phyloP scores from a whole-genome alignment of 75 land plant species.

The Azolla pinnata region DNA sequence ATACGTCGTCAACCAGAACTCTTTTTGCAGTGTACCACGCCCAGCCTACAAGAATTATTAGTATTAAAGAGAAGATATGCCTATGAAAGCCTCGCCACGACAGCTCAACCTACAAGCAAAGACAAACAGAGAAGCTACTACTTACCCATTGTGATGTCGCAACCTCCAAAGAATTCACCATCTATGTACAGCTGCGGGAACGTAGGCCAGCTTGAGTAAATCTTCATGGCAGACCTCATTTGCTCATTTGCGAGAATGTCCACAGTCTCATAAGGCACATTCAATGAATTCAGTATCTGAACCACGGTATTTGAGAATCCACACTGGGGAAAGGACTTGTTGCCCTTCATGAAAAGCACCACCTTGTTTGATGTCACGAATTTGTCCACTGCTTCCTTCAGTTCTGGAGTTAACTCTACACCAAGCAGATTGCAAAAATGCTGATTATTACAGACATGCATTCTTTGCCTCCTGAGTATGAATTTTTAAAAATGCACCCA shows the following conservation, averaged over 20 bases:
- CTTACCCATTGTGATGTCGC: slow-evolving; percentile 84
- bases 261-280: slow-evolving; percentile 81
- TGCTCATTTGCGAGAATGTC: slow-evolving; percentile 75
- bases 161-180: slow-evolving; percentile 96
- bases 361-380: slow-evolving; percentile 76
- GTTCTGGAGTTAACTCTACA: slow-evolving; percentile 68
- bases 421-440: too few relatives aligned
- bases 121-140: slow-evolving; percentile 1
- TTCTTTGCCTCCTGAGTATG: too few relatives aligned
- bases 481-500: too few relatives aligned
- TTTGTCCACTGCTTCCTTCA: slow-evolving; percentile 72
- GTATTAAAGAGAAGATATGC: neutral
- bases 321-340: slow-evolving; percentile 89
- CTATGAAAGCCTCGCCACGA: too few relatives aligned
- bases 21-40: neutral
- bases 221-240: slow-evolving; percentile 75
- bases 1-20: neutral
- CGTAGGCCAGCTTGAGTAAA: slow-evolving; percentile 93
- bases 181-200: slow-evolving; percentile 95
- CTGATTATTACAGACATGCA: too few relatives aligned
- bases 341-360: slow-evolving; percentile 93
- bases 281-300: slow-evolving; percentile 62
- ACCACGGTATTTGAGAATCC: slow-evolving; percentile 92
- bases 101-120: too few relatives aligned
- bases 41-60: neutral